phyloP scores from a whole-genome alignment of 2,329 filamentous ascomycete species.

The Didymella arachidicola region DNA sequence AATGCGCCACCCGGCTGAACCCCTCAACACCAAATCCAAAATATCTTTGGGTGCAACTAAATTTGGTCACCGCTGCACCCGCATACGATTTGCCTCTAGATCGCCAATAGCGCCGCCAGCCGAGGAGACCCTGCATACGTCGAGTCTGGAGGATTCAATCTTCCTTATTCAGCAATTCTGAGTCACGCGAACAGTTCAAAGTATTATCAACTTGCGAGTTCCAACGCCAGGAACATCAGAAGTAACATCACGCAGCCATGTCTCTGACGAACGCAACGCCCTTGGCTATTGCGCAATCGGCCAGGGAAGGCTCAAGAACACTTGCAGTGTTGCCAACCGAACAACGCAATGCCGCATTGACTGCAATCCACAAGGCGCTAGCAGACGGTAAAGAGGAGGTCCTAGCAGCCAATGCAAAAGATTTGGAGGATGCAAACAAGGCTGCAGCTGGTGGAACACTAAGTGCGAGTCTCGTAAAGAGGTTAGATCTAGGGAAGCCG shows the following conservation, averaged over 20 bases:
- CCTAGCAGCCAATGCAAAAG: constrained; percentile 83
- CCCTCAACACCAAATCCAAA: constrained; percentile 37
- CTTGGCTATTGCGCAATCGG: constrained; percentile 76
- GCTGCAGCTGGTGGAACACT: constrained; percentile 79
- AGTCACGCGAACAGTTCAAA: constrained; percentile 36
- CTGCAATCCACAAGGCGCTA: constrained; percentile 82
- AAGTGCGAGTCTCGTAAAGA: constrained; percentile 82
- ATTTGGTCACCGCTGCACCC: constrained; percentile 30
- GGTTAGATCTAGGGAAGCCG: constrained; percentile 82
- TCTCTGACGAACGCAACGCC: constrained; percentile 88
- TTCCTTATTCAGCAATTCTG: constrained; percentile 29
- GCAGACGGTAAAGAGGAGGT: constrained; percentile 74
- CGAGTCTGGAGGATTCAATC: constrained; percentile 15
- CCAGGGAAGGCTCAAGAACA: constrained; percentile 80
- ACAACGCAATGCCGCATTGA: constrained; percentile 84
- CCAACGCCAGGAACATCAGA: constrained; percentile 24
- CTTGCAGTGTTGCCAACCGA: constrained; percentile 79
- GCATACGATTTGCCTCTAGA: constrained; percentile 16
- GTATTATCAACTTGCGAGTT: constrained; percentile 25
- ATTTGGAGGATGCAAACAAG: constrained; percentile 76
- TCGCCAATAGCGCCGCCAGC: constrained; percentile 29
- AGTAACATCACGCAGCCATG: constrained; percentile 58
- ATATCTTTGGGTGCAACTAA: constrained; percentile 26
- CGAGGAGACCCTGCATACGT: constrained; percentile 33
- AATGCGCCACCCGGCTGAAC: constrained; percentile 17